Conservation (phyloP, 2,329 filamentous ascomycete species). For the Simplicillium sp. region DNA sequence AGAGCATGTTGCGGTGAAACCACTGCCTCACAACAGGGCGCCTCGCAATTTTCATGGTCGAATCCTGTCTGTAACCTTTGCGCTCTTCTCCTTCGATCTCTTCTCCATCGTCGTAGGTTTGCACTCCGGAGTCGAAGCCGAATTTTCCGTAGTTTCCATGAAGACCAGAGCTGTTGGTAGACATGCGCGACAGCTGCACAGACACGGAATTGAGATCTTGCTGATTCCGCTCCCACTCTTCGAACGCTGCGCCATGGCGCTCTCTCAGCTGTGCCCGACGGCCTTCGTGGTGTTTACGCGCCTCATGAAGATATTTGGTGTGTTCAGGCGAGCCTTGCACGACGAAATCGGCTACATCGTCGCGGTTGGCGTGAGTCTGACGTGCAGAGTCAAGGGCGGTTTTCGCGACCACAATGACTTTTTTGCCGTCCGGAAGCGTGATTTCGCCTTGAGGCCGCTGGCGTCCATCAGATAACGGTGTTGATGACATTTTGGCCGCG, state of each 20-base stretch:
- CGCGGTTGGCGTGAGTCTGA: slow-evolving; percentile 26
- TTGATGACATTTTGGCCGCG: too few relatives aligned
- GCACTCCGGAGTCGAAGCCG: slow-evolving; percentile 49
- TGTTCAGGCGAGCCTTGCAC: slow-evolving; percentile 44
- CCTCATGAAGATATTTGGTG: slow-evolving; percentile 33
- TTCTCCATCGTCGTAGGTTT: slow-evolving; percentile 30
- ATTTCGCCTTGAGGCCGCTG: slow-evolving; percentile 30
- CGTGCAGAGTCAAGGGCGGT: slow-evolving; percentile 42
- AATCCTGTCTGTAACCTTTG: slow-evolving; percentile 18
- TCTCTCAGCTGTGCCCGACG: slow-evolving; percentile 34
- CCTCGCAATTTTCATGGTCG: slow-evolving; percentile 46
- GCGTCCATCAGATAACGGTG: not conserved
- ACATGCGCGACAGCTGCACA: slow-evolving; percentile 42
- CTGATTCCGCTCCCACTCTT: slow-evolving; percentile 47
- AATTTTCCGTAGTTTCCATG: slow-evolving; percentile 55
- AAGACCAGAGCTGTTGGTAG: slow-evolving; percentile 42
- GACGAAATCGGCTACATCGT: slow-evolving; percentile 42
- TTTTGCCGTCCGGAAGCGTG: slow-evolving; percentile 42
- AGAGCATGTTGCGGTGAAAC: slow-evolving; percentile 55
- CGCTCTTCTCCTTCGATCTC: slow-evolving; percentile 11
- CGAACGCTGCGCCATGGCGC: slow-evolving; percentile 39
- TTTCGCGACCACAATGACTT: slow-evolving; percentile 46
- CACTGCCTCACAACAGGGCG: slow-evolving; percentile 54
- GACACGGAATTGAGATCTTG: slow-evolving; percentile 41
- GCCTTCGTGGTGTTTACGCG: slow-evolving; percentile 43